Evolutionary conservation across 2,329 filamentous ascomycete species (phyloP), one percentile per base, ranked within the genome.

Genomic region (Exophiala bonariae): DNA sequence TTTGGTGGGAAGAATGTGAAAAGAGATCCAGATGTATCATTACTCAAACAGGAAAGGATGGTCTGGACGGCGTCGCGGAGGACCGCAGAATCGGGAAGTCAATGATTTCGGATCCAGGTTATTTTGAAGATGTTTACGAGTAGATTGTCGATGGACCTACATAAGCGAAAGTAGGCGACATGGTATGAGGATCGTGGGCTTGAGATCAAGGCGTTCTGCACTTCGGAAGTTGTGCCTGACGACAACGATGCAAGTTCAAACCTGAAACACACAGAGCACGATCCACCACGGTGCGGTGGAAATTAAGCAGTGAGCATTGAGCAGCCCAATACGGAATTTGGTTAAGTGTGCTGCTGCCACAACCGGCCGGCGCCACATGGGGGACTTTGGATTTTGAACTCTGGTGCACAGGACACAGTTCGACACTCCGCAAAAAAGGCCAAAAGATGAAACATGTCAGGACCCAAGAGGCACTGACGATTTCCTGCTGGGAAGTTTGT

Each of bases 151-250:
- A 35, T 32, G 41, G 44, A 16, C 19, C 14, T 13, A 22, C 33
- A 30, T 30, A 49, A 48, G 48, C 48, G 52, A 49, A 23, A 41
- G 38, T 38, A 49, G 39, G 41, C 48, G 47, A 42, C 17, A 44
- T 42, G 48, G 47, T 19, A 14, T 7, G 11, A 19, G 39, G 22
- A 18, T 31, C 8, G 32, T 17, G n/a, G 31, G 32, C 16, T 46
- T 33, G 22, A 47, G 41, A 42, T 33, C n/a, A 33, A 16, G 26
- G 33, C 35, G 41, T 13, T 23, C 31, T 30, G 44, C 28, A 13
- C 46, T 41, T 28, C 44, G 52, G 52, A 49, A 51, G 48, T 54
- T 54, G 48, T 41, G 31, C 44, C 41, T 10, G 37, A 42, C 23
- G 41, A 41, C 38, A 26, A 30, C 13, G 30, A 37, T 11, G 6